phyloP scores from a whole-genome alignment of 2,329 filamentous ascomycete species.

The Fusarium humuli region DNA sequence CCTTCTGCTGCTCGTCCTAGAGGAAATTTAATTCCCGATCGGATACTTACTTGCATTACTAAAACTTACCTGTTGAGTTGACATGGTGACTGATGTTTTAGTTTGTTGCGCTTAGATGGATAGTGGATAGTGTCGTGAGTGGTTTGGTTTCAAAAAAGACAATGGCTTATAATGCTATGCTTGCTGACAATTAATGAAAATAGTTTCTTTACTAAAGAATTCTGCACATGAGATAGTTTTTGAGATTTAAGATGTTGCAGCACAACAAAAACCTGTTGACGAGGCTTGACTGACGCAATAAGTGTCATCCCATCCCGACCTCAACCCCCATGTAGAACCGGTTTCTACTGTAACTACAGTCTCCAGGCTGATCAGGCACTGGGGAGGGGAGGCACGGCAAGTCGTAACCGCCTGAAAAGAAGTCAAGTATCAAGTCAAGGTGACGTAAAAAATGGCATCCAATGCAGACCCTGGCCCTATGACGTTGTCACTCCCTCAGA shows the following conservation, averaged over 20 bases:
- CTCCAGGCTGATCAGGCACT: slow-evolving; percentile 11
- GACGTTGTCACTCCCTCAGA: slow-evolving; percentile 25
- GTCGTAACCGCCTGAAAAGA: background rate
- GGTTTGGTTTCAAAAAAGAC: slow-evolving; percentile 6
- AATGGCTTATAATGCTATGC: slow-evolving; percentile 9
- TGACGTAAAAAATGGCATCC: slow-evolving; percentile 35
- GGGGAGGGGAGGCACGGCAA: background rate
- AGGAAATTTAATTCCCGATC: slow-evolving; percentile 8
- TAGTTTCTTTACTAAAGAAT: slow-evolving; percentile 7
- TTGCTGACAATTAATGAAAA: slow-evolving; percentile 16
- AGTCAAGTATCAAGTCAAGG: slow-evolving; percentile 27
- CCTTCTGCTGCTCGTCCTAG: slow-evolving; percentile 37
- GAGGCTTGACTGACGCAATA: slow-evolving; percentile 44
- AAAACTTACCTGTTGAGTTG: slow-evolving; percentile 39
- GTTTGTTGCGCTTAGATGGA: slow-evolving; percentile 3
- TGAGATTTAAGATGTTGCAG: slow-evolving; percentile 32
- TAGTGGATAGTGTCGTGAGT: background rate
- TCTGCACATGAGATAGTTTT: slow-evolving; percentile 31
- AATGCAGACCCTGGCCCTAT: slow-evolving; percentile 19
- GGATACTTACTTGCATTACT: background rate
- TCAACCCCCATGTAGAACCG: slow-evolving; percentile 33
- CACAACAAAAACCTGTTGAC: slow-evolving; percentile 39
- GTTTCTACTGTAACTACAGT: slow-evolving; percentile 31
- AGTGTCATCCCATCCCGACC: slow-evolving; percentile 36
- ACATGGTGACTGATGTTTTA: slow-evolving; percentile 29